Percentiles rank a stretch among this genome's conserved stretches.
Conservation (phyloP, 345 rosid species). For the Schrenkiella parvula region DNA sequence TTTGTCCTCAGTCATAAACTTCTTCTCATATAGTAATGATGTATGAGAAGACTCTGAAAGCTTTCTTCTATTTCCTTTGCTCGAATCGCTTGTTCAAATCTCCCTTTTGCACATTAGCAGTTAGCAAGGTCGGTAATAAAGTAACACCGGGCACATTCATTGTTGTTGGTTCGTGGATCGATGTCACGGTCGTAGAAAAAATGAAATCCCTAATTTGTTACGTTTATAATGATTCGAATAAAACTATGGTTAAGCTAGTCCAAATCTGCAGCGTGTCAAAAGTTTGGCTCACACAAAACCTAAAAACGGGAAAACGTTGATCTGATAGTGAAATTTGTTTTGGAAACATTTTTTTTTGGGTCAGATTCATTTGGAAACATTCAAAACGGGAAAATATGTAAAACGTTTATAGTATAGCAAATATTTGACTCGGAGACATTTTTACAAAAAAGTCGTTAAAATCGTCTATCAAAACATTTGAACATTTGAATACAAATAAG, state of each 20-base stretch:
- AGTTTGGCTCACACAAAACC: background rate
- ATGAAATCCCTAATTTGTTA: background rate
- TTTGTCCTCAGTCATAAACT: background rate
- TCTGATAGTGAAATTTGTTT: background rate
- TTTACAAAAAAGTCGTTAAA: background rate
- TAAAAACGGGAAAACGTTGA: background rate
- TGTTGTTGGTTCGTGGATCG: background rate
- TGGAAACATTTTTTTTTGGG: background rate
- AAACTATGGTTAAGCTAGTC: background rate
- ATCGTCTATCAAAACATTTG: background rate
- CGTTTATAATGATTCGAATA: background rate
- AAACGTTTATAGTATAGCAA: background rate
- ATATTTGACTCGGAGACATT: background rate
- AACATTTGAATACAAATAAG: no score
- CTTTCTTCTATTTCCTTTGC: slow-evolving; percentile 8
- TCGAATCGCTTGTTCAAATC: slow-evolving; percentile 17
- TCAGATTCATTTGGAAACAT: background rate
- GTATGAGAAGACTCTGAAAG: slow-evolving; percentile 17
- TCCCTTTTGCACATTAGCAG: no score
- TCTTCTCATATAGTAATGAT: slow-evolving; percentile 17
- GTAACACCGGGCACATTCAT: background rate
- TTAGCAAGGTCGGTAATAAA: slow-evolving; percentile 18
- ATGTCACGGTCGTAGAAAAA: background rate
- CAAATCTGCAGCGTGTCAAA: background rate
- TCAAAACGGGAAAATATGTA: background rate